Evolutionary conservation across 2,329 filamentous ascomycete species (phyloP).

Genomic region (Phaeophleospora eucalypticola): DNA sequence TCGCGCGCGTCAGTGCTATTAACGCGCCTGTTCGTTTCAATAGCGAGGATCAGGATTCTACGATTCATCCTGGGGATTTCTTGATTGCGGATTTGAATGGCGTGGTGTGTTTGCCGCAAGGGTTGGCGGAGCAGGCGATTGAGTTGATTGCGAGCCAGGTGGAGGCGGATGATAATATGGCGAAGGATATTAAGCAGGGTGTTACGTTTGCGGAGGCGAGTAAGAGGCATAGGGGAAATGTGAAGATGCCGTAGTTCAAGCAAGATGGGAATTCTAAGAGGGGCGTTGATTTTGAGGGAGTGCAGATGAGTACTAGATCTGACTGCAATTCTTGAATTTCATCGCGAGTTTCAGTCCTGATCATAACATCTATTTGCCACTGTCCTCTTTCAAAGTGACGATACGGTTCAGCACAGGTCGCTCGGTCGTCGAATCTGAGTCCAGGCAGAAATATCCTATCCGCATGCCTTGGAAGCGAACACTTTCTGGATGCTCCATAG

Average conservation of each 20-base stretch:
- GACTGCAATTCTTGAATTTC: too few species aligned
- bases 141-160: slow-evolving; percentile 31
- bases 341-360: too few species aligned
- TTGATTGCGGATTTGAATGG: slow-evolving; percentile 38
- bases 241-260: slow-evolving; percentile 25
- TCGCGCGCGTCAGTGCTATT: slow-evolving; percentile 31
- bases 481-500: not conserved
- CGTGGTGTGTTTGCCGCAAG: slow-evolving; percentile 34
- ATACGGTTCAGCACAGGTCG: not conserved
- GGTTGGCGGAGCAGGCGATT: slow-evolving; percentile 23
- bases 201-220: slow-evolving; percentile 23
- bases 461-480: not conserved
- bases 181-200: slow-evolving; percentile 26
- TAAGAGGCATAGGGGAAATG: slow-evolving; percentile 26
- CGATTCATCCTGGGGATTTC: slow-evolving; percentile 37
- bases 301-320: too few species aligned
- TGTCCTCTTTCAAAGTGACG: not conserved
- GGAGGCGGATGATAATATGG: slow-evolving; percentile 30
- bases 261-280: too few species aligned
- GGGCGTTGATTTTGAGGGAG: too few species aligned
- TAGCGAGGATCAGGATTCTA: slow-evolving; percentile 28
- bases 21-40: slow-evolving; percentile 32
- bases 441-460: not conserved
- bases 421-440: not conserved
- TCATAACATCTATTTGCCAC: not conserved